Evolutionary conservation across 225 moss, liverwort and hornwort genomes (phyloP), one percentile per base, ranked within the genome.

Genomic region (Bryum argenteum): DNA sequence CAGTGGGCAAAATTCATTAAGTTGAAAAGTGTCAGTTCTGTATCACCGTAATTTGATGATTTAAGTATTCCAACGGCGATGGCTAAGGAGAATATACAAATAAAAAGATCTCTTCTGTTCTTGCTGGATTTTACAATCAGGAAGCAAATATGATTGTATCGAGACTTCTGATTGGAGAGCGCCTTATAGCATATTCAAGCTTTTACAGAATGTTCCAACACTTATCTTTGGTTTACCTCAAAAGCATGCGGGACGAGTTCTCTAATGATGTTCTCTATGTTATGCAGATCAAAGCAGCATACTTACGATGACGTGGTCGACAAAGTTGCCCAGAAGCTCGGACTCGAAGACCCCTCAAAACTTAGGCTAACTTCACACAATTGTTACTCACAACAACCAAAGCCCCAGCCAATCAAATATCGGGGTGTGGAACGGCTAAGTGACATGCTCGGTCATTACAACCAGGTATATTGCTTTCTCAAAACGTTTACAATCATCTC

Each of bases 291-390:
- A 42, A 83, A 80, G 74, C 87, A 82, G 72, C 77, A 89, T 37
- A 89, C 89, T 0, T 89, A 91, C 28, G 90, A 87, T 53, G 89
- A 93, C 73, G 92, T 89, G n/a, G 87, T 83, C 11, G 92, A 89
- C 21, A 83, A 66, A 70, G 89, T 93, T 54, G 90, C 90, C 44
- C 54, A 44, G 60, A 81, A 90, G 52, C 66, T 93, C 52, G 83
- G 80, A 38, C 52, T 89, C 3, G 80, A 81, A 71, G 92, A 90
- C 41, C 74, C 83, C 21, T 78, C 81, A 45, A 90, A 87, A 77
- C 70, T 93, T 9, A 71, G 81, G 77, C 83, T 93, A 60, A 87
- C 82, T 8, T 85, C 87, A 43, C 90, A 93, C 67, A 90, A 90
- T 61, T 89, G 89, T 55, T 82, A 87, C 67, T 83, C 84, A 6